Evolutionary conservation across 352 stramenopile species (phyloP), one percentile per base, ranked within the genome.

Genomic region (Thalassiosira delicatula): DNA sequence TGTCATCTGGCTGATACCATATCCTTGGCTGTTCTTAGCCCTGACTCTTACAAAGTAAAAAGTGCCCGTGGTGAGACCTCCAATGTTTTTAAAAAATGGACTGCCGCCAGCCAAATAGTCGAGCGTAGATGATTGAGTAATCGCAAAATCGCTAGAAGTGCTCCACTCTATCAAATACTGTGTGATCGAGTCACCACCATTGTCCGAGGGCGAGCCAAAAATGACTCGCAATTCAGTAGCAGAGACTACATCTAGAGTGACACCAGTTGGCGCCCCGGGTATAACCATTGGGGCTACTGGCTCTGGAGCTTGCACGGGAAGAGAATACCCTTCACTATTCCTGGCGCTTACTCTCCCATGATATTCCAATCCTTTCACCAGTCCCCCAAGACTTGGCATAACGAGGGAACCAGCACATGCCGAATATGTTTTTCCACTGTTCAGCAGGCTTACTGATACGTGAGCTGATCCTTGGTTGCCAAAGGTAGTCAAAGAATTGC

Each of bases 281-380:
- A 96, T 91, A 8, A 95, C 94, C 91, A 97, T 98, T 1, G 96
- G 95, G 53, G 84, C 86, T 46, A 83, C 33, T 65, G 77, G 57
- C 53, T 75, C 67, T 57, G 73, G 60, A 70, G 78, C 74, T 78
- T 46, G 70, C n/a, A 79, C 53, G 0, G 95, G 93, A 27, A 95
- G 74, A 27, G 92, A 94, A 80, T 97, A 98, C 5, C 96, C 96
- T 29, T 97, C 79, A 54, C 93, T 90, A 83, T 98, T 98, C 81
- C 96, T 96, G 0, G 96, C 94, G 53, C 95, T 97, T 29, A 98
- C 96, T 21, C 96, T 94, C 17, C 95, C 92, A 76, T 98, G 95
- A 87, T 98, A 98, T 23, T 96, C 77, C 56, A 97, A 91, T 0
- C 96, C 96, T 74, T 97, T 98, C 67, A 96, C 95, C 23, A 98